Conservation (phyloP, 805 yeast species). For the Candida wancherniae region DNA sequence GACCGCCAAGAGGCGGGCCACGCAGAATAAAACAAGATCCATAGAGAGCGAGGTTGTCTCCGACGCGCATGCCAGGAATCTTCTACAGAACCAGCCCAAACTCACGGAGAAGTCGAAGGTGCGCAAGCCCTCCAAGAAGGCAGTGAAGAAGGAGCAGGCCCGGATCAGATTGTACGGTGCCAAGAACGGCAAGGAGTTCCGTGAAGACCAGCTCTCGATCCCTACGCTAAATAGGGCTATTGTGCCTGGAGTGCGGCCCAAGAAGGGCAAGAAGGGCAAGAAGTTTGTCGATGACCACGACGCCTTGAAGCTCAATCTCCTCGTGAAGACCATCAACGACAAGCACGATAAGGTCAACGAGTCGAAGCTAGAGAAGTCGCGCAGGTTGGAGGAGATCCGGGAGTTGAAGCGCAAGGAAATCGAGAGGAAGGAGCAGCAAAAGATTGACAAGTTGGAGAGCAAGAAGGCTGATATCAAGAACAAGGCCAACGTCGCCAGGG, state of each 20-base stretch:
- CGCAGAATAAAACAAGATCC: conserved; percentile 50
- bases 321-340: conserved; percentile 79
- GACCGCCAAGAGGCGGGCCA: conserved; percentile 51
- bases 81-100: conserved; percentile 54
- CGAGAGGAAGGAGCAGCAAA: conserved; percentile 73
- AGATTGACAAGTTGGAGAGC: conserved; percentile 62
- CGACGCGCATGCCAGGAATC: conserved; percentile 67
- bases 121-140: conserved; percentile 44
- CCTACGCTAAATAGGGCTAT: conserved; percentile 81
- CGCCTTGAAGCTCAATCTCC: conserved; percentile 54
- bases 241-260: conserved; percentile 73
- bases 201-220: conserved; percentile 73
- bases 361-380: conserved; percentile 84
- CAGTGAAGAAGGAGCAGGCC: conserved; percentile 63
- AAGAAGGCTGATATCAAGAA: conserved; percentile 74
- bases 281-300: conserved; percentile 72
- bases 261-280: conserved; percentile 84
- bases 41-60: conserved; percentile 62
- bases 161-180: conserved; percentile 65
- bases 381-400: conserved; percentile 84
- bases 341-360: conserved; percentile 73
- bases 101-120: conserved; percentile 55
- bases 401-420: conserved; percentile 83
- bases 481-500: conserved; percentile 67
- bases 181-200: conserved; percentile 50